Percentiles rank a stretch among this genome's conserved stretches.
These are phyloP conservation scores for Monosporascus sp. DNA, from an alignment of 2,329 filamentous ascomycete species.

Conservation along the genomic window DNA sequence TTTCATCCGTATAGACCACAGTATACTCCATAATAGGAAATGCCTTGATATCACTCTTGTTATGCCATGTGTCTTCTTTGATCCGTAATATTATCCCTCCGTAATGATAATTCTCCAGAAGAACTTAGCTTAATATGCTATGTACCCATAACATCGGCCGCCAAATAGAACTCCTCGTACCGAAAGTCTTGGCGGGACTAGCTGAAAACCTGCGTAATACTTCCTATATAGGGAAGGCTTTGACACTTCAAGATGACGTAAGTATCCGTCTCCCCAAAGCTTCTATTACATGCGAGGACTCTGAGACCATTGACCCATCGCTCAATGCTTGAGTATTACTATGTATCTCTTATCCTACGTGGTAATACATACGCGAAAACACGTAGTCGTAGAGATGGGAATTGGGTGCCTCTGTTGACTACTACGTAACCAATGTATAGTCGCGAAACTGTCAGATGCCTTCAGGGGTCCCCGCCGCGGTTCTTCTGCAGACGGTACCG, in stretches of 20 bases:
- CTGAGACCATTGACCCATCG: background rate
- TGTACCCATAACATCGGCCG: background rate
- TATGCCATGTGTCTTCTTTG: no score
- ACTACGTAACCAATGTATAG: no score
- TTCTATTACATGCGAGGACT: background rate
- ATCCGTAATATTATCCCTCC: no score
- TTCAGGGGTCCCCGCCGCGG: no score
- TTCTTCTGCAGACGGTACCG: no score
- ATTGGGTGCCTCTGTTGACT: no score
- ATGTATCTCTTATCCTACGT: background rate
- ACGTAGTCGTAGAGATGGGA: no score
- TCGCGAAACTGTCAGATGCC: no score
- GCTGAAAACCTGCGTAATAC: background rate
- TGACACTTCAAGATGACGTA: background rate
- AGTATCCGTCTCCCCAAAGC: background rate
- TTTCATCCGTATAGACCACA: no score
- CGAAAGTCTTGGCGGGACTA: background rate
- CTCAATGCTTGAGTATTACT: background rate
- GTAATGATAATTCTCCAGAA: background rate
- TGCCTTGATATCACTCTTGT: no score
- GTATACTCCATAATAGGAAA: no score
- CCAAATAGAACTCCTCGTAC: background rate
- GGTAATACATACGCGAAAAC: no score
- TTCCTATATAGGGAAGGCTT: background rate
- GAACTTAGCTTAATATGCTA: background rate